A percentile compares a stretch with the other conserved stretches of the same genome.
These are phyloP conservation scores for Silybum marianum DNA, from an alignment of 129 eudicot species.

Conservation along the genomic window DNA sequence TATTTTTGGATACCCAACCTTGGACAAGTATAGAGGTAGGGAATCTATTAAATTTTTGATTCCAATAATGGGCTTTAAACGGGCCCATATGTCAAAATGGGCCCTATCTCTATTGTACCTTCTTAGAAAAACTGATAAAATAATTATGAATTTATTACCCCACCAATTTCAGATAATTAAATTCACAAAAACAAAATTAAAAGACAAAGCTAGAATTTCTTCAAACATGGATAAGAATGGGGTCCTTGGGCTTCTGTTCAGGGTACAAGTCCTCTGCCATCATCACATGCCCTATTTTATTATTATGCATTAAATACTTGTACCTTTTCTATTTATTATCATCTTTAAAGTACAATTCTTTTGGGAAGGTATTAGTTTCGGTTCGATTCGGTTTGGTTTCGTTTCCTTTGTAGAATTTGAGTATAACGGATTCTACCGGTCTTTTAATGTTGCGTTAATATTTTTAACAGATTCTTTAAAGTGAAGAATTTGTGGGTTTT, in stretches of 20 bases:
- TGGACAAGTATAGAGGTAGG: background rate
- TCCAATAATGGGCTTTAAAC: constrained; percentile 31
- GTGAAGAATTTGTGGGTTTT: no score
- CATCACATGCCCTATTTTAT: constrained; percentile 29
- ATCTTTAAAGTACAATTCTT: background rate
- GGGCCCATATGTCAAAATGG: constrained; percentile 23
- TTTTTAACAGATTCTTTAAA: no score
- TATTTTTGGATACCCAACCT: background rate
- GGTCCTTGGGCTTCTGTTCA: constrained; percentile 22
- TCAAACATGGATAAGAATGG: background rate
- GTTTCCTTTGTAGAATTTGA: background rate
- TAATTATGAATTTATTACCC: constrained; percentile 15
- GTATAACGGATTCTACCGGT: background rate
- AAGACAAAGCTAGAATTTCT: constrained; percentile 23
- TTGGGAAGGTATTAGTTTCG: background rate
- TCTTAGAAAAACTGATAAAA: constrained; percentile 6
- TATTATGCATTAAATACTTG: constrained; percentile 17
- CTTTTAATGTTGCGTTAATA: background rate
- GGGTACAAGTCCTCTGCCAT: constrained; percentile 35
- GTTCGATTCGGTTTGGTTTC: background rate
- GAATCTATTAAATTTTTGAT: background rate
- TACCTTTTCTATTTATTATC: constrained; percentile 8
- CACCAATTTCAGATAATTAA: constrained; percentile 20
- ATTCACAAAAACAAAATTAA: constrained; percentile 24
- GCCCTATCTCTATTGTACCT: constrained; percentile 27